Evolutionary conservation across 768 basidiomycete genomes (phyloP).

Genomic region (Pleurotus cornucopiae): DNA sequence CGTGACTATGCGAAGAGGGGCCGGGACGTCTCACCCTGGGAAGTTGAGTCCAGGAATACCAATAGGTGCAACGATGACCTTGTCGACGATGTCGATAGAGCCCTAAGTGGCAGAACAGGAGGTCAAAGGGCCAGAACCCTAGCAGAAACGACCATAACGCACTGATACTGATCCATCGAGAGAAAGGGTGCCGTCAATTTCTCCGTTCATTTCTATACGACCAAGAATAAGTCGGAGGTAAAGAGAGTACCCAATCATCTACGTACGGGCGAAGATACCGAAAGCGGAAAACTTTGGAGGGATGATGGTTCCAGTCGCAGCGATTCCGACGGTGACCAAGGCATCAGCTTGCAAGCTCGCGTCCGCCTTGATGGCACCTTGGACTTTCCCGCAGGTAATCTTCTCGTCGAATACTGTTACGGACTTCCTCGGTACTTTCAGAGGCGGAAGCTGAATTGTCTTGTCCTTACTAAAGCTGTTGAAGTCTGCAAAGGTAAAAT

Average conservation of each 20-base stretch:
- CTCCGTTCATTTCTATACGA: conserved; percentile 18
- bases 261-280: conserved; percentile 16
- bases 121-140: not conserved
- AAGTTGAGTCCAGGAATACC: conserved; percentile 28
- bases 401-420: conserved; percentile 14
- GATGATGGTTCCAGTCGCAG: conserved; percentile 17
- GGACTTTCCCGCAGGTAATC: conserved; percentile 12
- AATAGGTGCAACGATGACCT: conserved; percentile 21
- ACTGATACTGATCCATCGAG: conserved; percentile 22
- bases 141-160: not conserved
- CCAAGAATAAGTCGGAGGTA: not conserved
- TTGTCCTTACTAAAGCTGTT: not conserved
- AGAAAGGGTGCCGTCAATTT: conserved; percentile 23
- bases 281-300: conserved; percentile 26
- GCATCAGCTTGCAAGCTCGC: conserved; percentile 20
- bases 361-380: conserved; percentile 12
- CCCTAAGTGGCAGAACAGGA: conserved; percentile 15
- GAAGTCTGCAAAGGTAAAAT: not conserved
- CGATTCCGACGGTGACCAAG: conserved; percentile 21
- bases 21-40: conserved; percentile 22
- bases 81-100: conserved; percentile 20
- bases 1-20: not conserved
- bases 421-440: conserved; percentile 12
- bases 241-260: not conserved
- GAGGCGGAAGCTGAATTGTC: conserved; percentile 14